These are phyloP conservation scores for Leccinum rimulosum DNA, from an alignment of 768 basidiomycete genomes.

Conservation along the genomic window DNA sequence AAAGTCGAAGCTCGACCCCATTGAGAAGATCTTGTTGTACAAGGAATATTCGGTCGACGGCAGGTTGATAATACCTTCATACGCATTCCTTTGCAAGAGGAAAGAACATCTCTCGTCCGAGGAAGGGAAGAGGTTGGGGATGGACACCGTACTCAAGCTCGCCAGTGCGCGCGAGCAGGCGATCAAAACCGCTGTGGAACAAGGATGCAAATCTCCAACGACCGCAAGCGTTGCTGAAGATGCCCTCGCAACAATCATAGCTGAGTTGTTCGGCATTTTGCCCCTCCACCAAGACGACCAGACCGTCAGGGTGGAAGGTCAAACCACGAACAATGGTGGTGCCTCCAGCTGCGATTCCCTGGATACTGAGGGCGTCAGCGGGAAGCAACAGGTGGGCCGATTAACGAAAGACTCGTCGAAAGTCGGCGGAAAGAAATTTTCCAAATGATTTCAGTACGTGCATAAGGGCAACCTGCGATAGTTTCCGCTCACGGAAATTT, in stretches of 20 bases:
- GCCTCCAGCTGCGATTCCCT: not conserved
- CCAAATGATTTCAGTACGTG: not conserved
- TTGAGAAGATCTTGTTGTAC: slow-evolving; percentile 58
- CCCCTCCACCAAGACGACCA: slow-evolving; percentile 2
- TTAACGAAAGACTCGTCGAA: too few species aligned
- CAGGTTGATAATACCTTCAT: slow-evolving; percentile 49
- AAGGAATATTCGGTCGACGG: slow-evolving; percentile 49
- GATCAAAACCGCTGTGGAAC: slow-evolving; percentile 33
- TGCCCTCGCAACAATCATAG: slow-evolving; percentile 28
- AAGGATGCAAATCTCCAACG: slow-evolving; percentile 28
- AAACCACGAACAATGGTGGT: slow-evolving; percentile 2
- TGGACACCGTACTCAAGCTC: slow-evolving; percentile 52
- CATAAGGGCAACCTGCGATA: not conserved
- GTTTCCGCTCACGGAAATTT: not conserved
- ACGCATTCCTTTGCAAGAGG: slow-evolving; percentile 50
- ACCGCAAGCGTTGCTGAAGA: slow-evolving; percentile 27
- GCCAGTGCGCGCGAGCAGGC: slow-evolving; percentile 51
- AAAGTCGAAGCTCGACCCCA: slow-evolving; percentile 41
- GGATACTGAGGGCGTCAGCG: not conserved
- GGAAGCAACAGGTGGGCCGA: not conserved
- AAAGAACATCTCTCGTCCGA: slow-evolving; percentile 47
- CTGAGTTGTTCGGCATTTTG: slow-evolving; percentile 31
- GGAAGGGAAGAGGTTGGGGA: slow-evolving; percentile 56
- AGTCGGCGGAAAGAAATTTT: too few species aligned
- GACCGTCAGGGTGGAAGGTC: slow-evolving; percentile 4